A percentile compares a stretch with the other conserved stretches of the same genome.
phyloP scores from a whole-genome alignment of 2,329 filamentous ascomycete species.

The Claviceps pazoutovae region DNA sequence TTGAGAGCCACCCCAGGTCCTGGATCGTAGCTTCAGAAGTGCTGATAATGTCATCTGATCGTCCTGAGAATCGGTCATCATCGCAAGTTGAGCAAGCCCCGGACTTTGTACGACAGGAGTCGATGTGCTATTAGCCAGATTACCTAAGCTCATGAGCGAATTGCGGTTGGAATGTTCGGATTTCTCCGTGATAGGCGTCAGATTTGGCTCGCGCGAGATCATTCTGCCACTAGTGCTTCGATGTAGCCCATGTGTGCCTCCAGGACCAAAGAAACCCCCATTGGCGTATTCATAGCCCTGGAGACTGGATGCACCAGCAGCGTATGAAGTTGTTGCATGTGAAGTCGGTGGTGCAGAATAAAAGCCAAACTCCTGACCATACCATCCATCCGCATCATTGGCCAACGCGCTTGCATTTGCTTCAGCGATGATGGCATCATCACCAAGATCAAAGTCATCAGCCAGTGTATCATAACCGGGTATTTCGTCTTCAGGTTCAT shows the following conservation, averaged over 20 bases:
- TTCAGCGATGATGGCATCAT: conserved; percentile 85
- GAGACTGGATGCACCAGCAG: conserved; percentile 18
- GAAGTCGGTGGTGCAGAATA: conserved; percentile 50
- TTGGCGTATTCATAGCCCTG: conserved; percentile 49
- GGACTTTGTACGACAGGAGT: conserved; percentile 47
- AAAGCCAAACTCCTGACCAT: conserved; percentile 93
- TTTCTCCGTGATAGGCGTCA: conserved; percentile 91
- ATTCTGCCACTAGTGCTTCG: conserved; percentile 61
- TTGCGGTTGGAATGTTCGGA: conserved; percentile 95
- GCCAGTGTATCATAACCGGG: conserved; percentile 46
- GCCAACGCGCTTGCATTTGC: conserved; percentile 90
- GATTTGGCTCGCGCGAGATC: conserved; percentile 70
- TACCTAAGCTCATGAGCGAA: conserved; percentile 61
- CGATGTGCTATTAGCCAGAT: conserved; percentile 25
- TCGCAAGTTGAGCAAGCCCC: conserved; percentile 63
- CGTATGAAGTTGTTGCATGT: conserved; percentile 31
- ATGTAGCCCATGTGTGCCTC: conserved; percentile 39
- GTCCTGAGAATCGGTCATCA: conserved; percentile 39
- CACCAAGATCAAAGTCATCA: conserved; percentile 57
- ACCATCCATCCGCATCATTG: conserved; percentile 85
- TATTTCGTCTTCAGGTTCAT: conserved; percentile 7
- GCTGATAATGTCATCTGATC: conserved; percentile 64
- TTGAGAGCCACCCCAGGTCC: conserved; percentile 71
- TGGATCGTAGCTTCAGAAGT: conserved; percentile 57
- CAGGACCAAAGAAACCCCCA: conserved; percentile 80